Evolutionary conservation across 2,329 filamentous ascomycete genomes (phyloP), one percentile per base, ranked within the genome.

Genomic region (Ophiostoma perfectum): DNA sequence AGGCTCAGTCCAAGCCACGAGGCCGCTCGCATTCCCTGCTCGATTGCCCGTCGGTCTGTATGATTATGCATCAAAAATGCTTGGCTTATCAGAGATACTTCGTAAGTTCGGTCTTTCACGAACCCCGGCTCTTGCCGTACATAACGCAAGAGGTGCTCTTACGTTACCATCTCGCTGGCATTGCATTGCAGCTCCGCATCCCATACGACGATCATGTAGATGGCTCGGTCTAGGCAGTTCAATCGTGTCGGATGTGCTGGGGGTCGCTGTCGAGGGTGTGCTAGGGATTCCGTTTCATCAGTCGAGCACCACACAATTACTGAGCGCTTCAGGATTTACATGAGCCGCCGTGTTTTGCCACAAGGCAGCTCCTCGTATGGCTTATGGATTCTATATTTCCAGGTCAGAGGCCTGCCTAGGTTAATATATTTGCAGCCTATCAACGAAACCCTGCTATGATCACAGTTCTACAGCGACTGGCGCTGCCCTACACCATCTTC

Each of bases 171-270:
- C n/a, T 9, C 49, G 18, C 2, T 5, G 18, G 2, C n/a, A 27
- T 55, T 55, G 49, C 49, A 55, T 55, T 55, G 18, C n/a, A 11
- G 49, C 49, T 55, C 18, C 18, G 49, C 49, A 36, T 55, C 49
- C n/a, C 49, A 55, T 27, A 55, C 49, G n/a, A 55, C 49, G 18
- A 55, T 55, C 49, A 55, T 27, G 49, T 36, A 27, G 49, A 55
- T 27, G 49, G 27, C 49, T 55, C 49, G 49, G 18, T 27, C 18
- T 55, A 11, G 49, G 8, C 49, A 55, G 49, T 55, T 55, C n/a
- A 18, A 16, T 12, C n/a, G 27, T 55, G 49, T 18, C 8, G 6
- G n/a, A 11, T 55, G 5, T 55, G 8, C 49, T 55, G 49, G 18
- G 12, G 9, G 18, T 47, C n/a, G 49, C 9, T 14, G 7, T 3